phyloP scores from a whole-genome alignment of 768 basidiomycete genomes.

The Amanita rimosa region DNA sequence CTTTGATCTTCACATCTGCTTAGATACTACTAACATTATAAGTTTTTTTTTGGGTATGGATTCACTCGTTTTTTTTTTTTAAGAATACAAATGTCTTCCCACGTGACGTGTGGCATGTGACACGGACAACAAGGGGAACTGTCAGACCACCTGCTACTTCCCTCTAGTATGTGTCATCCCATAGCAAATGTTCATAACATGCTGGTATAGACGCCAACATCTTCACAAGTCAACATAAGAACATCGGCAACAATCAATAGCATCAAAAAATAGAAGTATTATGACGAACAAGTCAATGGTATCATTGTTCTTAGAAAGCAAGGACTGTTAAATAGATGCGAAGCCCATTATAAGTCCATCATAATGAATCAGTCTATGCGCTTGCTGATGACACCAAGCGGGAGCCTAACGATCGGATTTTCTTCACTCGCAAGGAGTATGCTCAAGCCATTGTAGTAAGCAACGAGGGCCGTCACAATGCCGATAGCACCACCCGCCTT shows the following conservation, averaged over 20 bases:
- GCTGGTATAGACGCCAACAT: neutral
- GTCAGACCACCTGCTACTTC: too few species aligned
- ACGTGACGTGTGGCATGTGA: too few species aligned
- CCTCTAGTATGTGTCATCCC: too few species aligned
- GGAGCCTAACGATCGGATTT: conserved; percentile 25
- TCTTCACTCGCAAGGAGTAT: conserved; percentile 31
- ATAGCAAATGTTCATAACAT: too few species aligned
- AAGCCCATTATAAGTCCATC: neutral
- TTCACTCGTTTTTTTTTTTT: too few species aligned
- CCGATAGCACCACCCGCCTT: conserved; percentile 35
- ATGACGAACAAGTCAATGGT: neutral
- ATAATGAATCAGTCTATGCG: neutral
- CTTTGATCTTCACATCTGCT: too few species aligned
- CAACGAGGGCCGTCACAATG: conserved; percentile 33
- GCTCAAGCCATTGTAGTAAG: conserved; percentile 35
- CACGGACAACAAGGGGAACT: too few species aligned
- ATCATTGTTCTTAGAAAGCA: neutral
- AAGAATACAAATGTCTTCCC: too few species aligned
- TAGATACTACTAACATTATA: too few species aligned
- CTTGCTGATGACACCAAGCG: conserved; percentile 23
- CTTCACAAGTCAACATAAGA: too few species aligned
- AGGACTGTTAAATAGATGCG: neutral
- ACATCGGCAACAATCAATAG: too few species aligned
- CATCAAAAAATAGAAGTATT: neutral
- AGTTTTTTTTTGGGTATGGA: too few species aligned